Base-by-base conservation (phyloP, 495 filamentous ascomycete genomes). In the Clohesyomyces aquaticus region DNA sequence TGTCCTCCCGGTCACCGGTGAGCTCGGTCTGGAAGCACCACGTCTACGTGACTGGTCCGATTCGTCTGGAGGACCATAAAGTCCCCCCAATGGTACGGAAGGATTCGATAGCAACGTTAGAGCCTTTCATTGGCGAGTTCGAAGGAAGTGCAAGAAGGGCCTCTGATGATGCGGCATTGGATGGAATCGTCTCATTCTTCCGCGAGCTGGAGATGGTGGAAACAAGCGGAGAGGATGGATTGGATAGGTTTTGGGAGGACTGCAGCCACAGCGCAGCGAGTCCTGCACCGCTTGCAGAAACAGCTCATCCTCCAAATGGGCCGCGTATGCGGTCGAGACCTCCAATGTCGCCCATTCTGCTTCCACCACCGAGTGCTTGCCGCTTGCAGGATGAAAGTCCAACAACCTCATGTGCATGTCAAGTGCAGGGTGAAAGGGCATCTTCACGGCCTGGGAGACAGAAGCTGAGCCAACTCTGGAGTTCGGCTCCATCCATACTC, bases 241-340 rank as follows among this genome's bases (percentile, higher is more conserved):
- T 61, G 51, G 66, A 69, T 26, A 57, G 43, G 25, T 69, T 46
- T 45, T 69, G 61, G 66, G 58, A 55, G 23, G 28, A 53, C 28
- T 12, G 12, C 35, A 46, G 50, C 10, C 46, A 11, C 4, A 35
- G 9, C 4, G 27, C 22, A 23, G n/a, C 28, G 26, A 60, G 45
- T 26, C 57, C 57, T 47, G n/a, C 11, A 49, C 32, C 28, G 49
- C 19, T 27, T 27, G 14, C 43, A 6, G 43, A 42, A 19, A 19
- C 43, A 23, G 45, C 23, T 22, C 42, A 42, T 42, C 28, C 47
- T 18, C 43, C 50, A 19, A 25, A 42, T 16, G 42, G 56, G 45
- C 58, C 28, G 27, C 41, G 59, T 48, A 38, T 61, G 19, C 46
- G 50, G 32, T 50, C 46, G 32, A 6, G 6, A 14, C 32, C 32